phyloP scores from a whole-genome alignment of 2,329 filamentous ascomycete species.

The Penicillium oxalicum region DNA sequence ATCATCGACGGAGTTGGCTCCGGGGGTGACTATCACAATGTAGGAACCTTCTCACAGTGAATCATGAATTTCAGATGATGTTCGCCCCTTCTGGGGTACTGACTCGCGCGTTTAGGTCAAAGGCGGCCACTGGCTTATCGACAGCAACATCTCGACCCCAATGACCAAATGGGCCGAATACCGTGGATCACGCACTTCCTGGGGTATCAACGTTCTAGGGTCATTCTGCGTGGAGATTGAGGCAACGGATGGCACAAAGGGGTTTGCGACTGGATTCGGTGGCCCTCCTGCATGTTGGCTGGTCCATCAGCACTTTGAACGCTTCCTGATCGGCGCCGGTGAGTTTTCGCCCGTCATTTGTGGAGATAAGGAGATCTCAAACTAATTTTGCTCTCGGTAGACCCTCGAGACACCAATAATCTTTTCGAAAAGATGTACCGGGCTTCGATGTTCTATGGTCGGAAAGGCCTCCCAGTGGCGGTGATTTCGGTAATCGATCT shows the following conservation, averaged over 20 bases:
- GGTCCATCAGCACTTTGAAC: slow-evolving; percentile 85
- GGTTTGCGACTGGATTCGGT: slow-evolving; percentile 90
- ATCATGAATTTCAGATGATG: background rate
- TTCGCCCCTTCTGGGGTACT: background rate
- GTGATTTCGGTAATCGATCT: slow-evolving; percentile 93
- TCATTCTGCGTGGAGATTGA: slow-evolving; percentile 90
- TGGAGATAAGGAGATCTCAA: background rate
- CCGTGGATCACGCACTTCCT: slow-evolving; percentile 78
- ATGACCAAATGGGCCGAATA: slow-evolving; percentile 88
- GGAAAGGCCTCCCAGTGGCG: slow-evolving; percentile 82
- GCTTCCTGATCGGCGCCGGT: slow-evolving; percentile 78
- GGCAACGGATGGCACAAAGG: slow-evolving; percentile 82
- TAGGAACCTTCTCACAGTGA: slow-evolving; percentile 32
- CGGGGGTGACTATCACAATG: slow-evolving; percentile 73
- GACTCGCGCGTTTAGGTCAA: slow-evolving; percentile 28
- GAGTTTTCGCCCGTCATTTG: slow-evolving; percentile 13
- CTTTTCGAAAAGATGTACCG: slow-evolving; percentile 97
- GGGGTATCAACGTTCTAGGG: slow-evolving; percentile 92
- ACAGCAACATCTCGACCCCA: slow-evolving; percentile 85
- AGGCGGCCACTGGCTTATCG: slow-evolving; percentile 69
- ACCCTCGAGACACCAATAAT: slow-evolving; percentile 84
- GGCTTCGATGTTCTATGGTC: slow-evolving; percentile 91
- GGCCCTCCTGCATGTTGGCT: slow-evolving; percentile 93
- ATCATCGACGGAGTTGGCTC: slow-evolving; percentile 44
- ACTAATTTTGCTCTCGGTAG: slow-evolving; percentile 35